A percentile compares a stretch with the other conserved stretches of the same genome.
Evolutionary conservation across 371 early-diverging fungal genomes (phyloP).

Genomic region (Choanephora cucurbitarum): DNA sequence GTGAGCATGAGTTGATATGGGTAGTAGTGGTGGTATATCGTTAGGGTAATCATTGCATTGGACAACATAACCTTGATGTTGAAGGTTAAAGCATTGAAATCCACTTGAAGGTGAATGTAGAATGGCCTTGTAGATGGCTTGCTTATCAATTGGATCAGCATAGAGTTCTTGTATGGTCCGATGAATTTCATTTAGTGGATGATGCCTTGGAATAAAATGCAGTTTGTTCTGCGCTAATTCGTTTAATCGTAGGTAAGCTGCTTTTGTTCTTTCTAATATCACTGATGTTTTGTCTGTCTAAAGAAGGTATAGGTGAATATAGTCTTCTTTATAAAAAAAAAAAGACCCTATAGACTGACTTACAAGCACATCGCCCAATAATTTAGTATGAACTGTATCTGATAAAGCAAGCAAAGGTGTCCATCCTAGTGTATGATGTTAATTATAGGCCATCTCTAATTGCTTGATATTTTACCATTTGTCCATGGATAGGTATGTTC

Average conservation of each 20-base stretch:
- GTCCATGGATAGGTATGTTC: background rate
- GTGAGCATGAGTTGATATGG: background rate
- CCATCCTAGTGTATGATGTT: conserved; percentile 26
- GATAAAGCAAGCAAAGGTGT: conserved; percentile 36
- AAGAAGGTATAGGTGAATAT: too few relatives aligned
- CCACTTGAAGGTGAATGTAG: conserved; percentile 25
- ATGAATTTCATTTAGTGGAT: conserved; percentile 35
- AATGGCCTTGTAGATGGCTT: conserved; percentile 35
- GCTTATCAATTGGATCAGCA: conserved; percentile 31
- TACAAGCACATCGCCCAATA: conserved; percentile 46
- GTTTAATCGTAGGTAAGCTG: conserved; percentile 37
- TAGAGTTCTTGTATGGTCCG: conserved; percentile 35
- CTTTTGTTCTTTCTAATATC: conserved; percentile 33
- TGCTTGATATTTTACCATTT: conserved; percentile 7
- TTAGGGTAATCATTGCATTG: conserved; percentile 3
- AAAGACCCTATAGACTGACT: conserved; percentile 3
- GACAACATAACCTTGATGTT: conserved; percentile 37
- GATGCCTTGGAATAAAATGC: conserved; percentile 23
- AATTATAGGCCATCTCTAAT: conserved; percentile 16
- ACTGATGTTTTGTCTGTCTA: conserved; percentile 21
- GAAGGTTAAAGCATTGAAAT: conserved; percentile 36
- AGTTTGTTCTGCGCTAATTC: conserved; percentile 31
- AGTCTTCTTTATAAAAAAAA: conserved; percentile 4
- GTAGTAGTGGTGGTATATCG: background rate
- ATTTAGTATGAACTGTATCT: conserved; percentile 38